Conservation (phyloP, 257 asterid genomes). For the Jaltomata sinuosa region DNA sequence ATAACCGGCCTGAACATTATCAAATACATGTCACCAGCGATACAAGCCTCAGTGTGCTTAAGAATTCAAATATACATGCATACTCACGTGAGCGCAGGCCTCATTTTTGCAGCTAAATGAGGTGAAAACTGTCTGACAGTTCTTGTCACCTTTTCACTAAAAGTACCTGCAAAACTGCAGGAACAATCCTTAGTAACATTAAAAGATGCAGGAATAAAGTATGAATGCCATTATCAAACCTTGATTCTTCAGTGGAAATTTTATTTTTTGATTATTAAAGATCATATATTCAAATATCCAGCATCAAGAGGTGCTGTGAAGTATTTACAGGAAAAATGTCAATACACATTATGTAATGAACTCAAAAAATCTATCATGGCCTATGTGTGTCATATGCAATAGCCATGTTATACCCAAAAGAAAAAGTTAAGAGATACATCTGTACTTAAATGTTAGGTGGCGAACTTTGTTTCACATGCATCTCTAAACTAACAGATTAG, state of each 20-base stretch:
- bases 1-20: conserved; percentile 67
- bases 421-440: neutral
- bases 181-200: conserved; percentile 16
- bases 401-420: neutral
- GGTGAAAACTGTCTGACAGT: conserved; percentile 88
- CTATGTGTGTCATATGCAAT: neutral
- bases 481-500: neutral
- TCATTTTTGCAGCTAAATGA: conserved; percentile 95
- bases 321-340: neutral
- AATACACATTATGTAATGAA: neutral
- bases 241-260: neutral
- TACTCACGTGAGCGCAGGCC: conserved; percentile 89
- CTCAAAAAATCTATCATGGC: neutral
- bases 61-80: neutral
- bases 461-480: neutral
- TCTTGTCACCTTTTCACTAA: conserved; percentile 86
- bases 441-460: neutral
- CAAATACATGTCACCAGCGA: conserved; percentile 10
- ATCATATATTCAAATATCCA: neutral
- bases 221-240: neutral
- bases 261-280: neutral
- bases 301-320: neutral
- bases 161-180: conserved; percentile 91
- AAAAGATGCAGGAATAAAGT: neutral
- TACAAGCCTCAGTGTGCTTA: neutral